A percentile compares a stretch with the other conserved stretches of the same genome.
phyloP scores from a whole-genome alignment of 345 rosid species.

The Arabis hirsuta region DNA sequence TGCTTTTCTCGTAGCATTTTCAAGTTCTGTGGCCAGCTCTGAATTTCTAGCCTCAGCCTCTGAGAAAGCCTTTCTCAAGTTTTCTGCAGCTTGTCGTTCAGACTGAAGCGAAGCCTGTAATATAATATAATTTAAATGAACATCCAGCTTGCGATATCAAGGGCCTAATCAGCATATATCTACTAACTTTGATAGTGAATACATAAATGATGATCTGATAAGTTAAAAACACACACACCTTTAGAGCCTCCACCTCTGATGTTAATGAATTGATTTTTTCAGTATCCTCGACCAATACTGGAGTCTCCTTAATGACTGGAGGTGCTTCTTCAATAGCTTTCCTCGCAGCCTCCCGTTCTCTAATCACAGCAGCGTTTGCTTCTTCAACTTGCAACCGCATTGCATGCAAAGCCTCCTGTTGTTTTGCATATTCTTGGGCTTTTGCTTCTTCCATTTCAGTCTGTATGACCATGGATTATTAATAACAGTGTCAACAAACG shows the following conservation, averaged over 20 bases:
- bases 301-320: constrained; percentile 92
- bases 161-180: constrained; percentile 4
- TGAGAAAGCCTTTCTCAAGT: constrained; percentile 59
- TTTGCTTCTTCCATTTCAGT: constrained; percentile 95
- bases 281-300: constrained; percentile 89
- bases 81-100: constrained; percentile 69
- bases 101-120: constrained; percentile 69
- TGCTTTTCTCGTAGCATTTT: constrained; percentile 69
- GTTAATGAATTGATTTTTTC: constrained; percentile 73
- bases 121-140: not conserved
- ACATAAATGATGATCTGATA: not conserved
- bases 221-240: constrained; percentile 55
- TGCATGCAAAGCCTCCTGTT: constrained; percentile 77
- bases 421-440: constrained; percentile 84
- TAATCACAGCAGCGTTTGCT: constrained; percentile 76
- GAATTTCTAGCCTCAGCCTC: constrained; percentile 72
- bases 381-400: constrained; percentile 86
- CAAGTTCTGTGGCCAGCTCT: constrained; percentile 77
- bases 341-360: constrained; percentile 86
- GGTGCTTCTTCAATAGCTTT: constrained; percentile 99
- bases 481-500: constrained; percentile 5
- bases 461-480: constrained; percentile 47
- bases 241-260: constrained; percentile 78
- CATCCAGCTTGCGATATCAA: not conserved
- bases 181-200: not conserved